These are phyloP conservation scores for Aegilops tauschii DNA, from an alignment of 176 grass and related monocot genomes.

Conservation along the genomic window DNA sequence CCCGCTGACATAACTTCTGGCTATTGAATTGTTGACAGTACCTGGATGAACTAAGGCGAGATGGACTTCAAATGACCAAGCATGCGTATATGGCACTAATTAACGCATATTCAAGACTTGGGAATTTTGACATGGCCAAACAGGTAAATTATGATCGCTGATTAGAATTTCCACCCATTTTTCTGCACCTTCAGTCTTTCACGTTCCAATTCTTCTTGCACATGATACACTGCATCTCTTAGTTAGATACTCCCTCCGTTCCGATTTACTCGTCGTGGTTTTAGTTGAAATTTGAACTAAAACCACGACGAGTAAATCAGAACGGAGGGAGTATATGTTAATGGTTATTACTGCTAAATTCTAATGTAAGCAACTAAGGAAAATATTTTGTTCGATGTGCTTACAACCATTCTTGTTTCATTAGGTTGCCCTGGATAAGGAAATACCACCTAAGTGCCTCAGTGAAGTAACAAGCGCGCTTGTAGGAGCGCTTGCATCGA, in stretches of 20 bases:
- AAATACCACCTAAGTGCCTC: conserved; percentile 48
- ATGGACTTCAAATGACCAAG: conserved; percentile 61
- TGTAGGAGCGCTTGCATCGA: conserved; percentile 60
- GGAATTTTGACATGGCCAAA: conserved; percentile 86
- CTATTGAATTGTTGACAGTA: conserved; percentile 64
- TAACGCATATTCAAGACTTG: conserved; percentile 75
- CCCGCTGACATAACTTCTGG: background rate
- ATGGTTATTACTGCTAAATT: conserved; percentile 3
- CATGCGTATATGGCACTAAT: conserved; percentile 68
- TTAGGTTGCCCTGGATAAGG: conserved; percentile 72
- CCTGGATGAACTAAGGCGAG: conserved; percentile 53
- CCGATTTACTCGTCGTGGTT: too few species aligned
- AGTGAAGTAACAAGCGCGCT: conserved; percentile 71
- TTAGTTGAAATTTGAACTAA: too few species aligned
- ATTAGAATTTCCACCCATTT: conserved; percentile 25
- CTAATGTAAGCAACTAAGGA: conserved; percentile 8
- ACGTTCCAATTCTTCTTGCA: conserved; percentile 12
- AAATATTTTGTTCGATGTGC: background rate
- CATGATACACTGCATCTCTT: conserved; percentile 17
- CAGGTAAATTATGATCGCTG: conserved; percentile 60
- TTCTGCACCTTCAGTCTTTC: background rate
- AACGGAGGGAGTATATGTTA: background rate
- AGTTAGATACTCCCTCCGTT: background rate
- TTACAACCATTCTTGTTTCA: conserved; percentile 16
- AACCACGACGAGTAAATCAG: too few species aligned